Evolutionary conservation across 352 stramenopile species (phyloP).

Genomic region (Globisporangium paddicum): DNA sequence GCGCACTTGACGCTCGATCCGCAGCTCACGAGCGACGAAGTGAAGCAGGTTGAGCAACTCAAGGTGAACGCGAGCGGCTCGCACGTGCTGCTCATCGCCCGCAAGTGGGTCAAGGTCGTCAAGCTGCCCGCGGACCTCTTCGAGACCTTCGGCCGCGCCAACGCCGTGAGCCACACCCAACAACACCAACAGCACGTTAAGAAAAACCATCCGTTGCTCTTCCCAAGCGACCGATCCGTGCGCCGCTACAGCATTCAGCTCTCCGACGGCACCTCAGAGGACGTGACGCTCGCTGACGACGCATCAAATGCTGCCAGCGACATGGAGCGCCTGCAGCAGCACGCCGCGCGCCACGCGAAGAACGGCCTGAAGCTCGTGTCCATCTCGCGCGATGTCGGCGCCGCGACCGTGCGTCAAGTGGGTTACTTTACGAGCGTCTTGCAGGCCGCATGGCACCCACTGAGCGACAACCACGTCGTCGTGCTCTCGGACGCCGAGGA

Average conservation of each 20-base stretch:
- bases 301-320: constrained; percentile 19
- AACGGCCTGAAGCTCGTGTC: constrained; percentile 23
- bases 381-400: constrained; percentile 52
- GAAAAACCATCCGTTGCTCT: background rate
- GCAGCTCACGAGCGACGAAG: constrained; percentile 39
- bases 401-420: constrained; percentile 40
- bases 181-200: background rate
- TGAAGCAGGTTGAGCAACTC: constrained; percentile 47
- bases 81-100: constrained; percentile 49
- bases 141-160: constrained; percentile 6
- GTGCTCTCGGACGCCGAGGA: constrained; percentile 74
- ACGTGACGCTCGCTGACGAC: constrained; percentile 17
- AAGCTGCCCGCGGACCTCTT: constrained; percentile 28
- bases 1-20: constrained; percentile 59
- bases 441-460: constrained; percentile 63
- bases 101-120: constrained; percentile 56
- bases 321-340: constrained; percentile 26
- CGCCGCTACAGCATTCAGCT: constrained; percentile 46
- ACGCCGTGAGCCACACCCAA: constrained; percentile 1
- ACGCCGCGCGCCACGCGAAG: constrained; percentile 15
- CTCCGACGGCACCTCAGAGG: constrained; percentile 30
- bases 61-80: constrained; percentile 53
- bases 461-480: constrained; percentile 68
- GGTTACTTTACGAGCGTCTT: constrained; percentile 53
- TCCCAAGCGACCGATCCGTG: background rate